Evolutionary conservation across 1,284 basidiomycete genomes (phyloP), one percentile per base, ranked within the genome.

Genomic region (Cryptococcus depauperatus): DNA sequence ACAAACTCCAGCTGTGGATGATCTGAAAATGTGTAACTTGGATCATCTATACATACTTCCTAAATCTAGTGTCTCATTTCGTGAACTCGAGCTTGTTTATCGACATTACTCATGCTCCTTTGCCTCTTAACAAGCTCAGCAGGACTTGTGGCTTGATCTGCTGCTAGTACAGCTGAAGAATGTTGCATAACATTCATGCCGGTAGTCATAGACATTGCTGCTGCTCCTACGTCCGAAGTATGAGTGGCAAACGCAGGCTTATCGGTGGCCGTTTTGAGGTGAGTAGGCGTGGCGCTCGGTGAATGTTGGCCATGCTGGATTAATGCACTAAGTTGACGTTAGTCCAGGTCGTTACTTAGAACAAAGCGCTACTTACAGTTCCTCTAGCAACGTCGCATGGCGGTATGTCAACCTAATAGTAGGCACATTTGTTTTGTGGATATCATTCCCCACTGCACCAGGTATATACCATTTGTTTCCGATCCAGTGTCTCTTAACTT

Each of bases 371-470:
- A 54, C 64, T 55, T 50, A 64, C 57, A 93, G 73, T 66, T 97
- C 93, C 57, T 90, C 89, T 44, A 86, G 62, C 38, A 98, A 72
- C 2, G 92, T 96, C 56, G 84, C 80, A 55, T 92, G 83, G n/a
- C 93, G 77, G 70, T 87, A 97, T 16, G 81, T 79, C 30, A 97
- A 75, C 16, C 93, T 79, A 48, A 84, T 83, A 62, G 95, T 82
- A 3, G 95, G 95, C 4, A 99, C 92, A 57, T 99, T 98, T 27
- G 93, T 97, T 86, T 90, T 92, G 70, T 91, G 78, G 48, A 93
- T 93, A 55, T 91, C 85, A 63, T 95, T 95, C 3, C 89, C 90
- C 8, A 80, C 80, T 2, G 84, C 80, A 23, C 90, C 90, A 4
- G 88, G 84, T 22, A 88, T 74, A 68, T 89, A 93, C 85, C 89